Evolutionary conservation across 169 alveolate genomes (phyloP), one percentile per base, ranked within the genome.

Genomic region (Plasmodium reichenowi): DNA sequence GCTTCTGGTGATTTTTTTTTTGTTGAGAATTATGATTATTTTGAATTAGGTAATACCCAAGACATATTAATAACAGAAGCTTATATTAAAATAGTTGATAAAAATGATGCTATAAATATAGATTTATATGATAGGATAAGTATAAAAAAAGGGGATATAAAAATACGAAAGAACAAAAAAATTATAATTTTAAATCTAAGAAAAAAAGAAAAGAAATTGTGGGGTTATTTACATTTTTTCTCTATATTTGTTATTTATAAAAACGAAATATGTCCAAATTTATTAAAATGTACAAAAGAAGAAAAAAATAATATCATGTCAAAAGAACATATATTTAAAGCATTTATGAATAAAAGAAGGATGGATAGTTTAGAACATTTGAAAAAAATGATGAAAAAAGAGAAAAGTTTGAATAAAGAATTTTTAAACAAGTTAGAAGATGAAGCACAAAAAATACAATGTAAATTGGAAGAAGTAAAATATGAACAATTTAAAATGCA

Each of bases 71-170:
- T 78, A 43, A 50, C 89, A 64, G 89, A 78, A 66, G 63, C 59
- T 45, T 78, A 78, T 26, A 66, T 78, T 13, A 78, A 52, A 66
- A 29, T 78, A 50, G 74, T 15, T 45, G 73, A 78, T 43, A 78
- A 78, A 50, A 59, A 78, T 78, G 22, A 66, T 17, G 32, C 38
- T n/a, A 13, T 78, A 9, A 66, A 50, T 13, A 64, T 78, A 22
- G 89, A 78, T 52, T 52, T 78, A 58, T 78, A 78, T 78, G 89
- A 78, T 56, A 78, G 67, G 67, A 66, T 78, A 64, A 78, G 74
- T 45, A 47, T 66, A 20, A 13, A 64, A 8, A 78, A 78, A 20
- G 89, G 67, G 2, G 78, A 78, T 43, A 47, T 78, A 22, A 52
- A 64, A 13, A 58, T 78, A 48, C 45, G 67, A 63, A 38, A 78